Evolutionary conservation across 2,329 filamentous ascomycete genomes (phyloP), one percentile per base, ranked within the genome.

Genomic region (Paecilomyces niveus): DNA sequence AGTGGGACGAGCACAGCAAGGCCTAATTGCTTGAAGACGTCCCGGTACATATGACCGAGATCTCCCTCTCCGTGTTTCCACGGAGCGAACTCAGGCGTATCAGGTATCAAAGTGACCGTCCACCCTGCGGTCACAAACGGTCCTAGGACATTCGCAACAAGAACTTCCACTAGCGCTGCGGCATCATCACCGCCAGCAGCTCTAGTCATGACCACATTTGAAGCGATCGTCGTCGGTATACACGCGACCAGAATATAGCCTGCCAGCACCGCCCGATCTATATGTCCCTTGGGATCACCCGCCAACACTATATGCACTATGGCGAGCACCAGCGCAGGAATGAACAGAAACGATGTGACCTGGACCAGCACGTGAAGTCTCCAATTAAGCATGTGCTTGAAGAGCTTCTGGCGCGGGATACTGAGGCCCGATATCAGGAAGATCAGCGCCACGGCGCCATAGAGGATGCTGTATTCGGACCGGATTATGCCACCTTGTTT

Each of bases 181-280:
- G 83, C 83, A 59, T 85, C 83, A 63, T 90, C 88, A 4, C 88
- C 88, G 39, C 86, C 84, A 0, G 88, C 84, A 45, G 84, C 80
- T 26, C 86, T 77, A 5, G 88, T 90, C 86, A 90, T 89, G 49
- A 90, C 85, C 7, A 89, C 85, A 68, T 90, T 90, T 53, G 85
- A 89, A 7, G 85, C 83, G 65, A 90, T 88, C 0, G 88, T 90
- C 0, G 88, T 90, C 1, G 88, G 87, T 3, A 89, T 83, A 66
- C 83, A 87, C n/a, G 84, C 81, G 1, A 85, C 79, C 45, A 88
- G 83, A 2, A 89, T 79, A 69, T 89, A 83, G 9, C 88, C 88
- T 2, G 88, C 81, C 31, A 90, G 74, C 49, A 90, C 78, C 58
- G 85, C 84, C 0, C 83, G 78, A 57, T 88, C 85, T 67, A 89